phyloP scores from a whole-genome alignment of 2,329 filamentous ascomycete genomes.

The Xylariales sp. region DNA sequence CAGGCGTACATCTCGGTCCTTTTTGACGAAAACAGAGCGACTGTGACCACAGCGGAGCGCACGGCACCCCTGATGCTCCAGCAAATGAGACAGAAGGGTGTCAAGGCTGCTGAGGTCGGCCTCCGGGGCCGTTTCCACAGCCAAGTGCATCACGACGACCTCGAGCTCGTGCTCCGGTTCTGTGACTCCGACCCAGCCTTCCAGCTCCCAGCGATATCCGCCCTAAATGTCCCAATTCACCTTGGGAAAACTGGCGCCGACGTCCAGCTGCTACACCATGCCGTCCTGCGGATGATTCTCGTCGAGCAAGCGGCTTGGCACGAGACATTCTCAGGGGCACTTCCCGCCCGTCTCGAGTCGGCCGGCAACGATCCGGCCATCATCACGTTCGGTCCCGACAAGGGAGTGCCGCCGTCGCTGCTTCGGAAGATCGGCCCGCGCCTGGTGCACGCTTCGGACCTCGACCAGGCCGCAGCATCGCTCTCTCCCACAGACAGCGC shows the following conservation, averaged over 20 bases:
- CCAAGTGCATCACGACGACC: too few relatives aligned
- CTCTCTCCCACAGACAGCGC: too few relatives aligned
- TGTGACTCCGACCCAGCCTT: too few relatives aligned
- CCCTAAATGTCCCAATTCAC: too few relatives aligned
- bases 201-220: too few relatives aligned
- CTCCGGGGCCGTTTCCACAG: slow-evolving; percentile 30
- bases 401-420: neutral
- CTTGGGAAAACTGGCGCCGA: too few relatives aligned
- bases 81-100: slow-evolving; percentile 21
- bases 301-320: neutral
- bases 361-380: neutral
- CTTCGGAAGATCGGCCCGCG: neutral
- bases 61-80: slow-evolving; percentile 11
- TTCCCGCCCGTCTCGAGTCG: neutral
- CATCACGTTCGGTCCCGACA: neutral
- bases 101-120: slow-evolving; percentile 24
- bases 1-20: neutral
- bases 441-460: neutral
- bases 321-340: neutral
- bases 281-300: neutral
- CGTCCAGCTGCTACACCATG: too few relatives aligned
- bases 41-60: neutral
- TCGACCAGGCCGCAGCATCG: too few relatives aligned
- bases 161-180: too few relatives aligned
- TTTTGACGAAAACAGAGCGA: neutral